Evolutionary conservation across 225 moss, liverwort and hornwort species (phyloP).

Genomic region (Neckera pumila): DNA sequence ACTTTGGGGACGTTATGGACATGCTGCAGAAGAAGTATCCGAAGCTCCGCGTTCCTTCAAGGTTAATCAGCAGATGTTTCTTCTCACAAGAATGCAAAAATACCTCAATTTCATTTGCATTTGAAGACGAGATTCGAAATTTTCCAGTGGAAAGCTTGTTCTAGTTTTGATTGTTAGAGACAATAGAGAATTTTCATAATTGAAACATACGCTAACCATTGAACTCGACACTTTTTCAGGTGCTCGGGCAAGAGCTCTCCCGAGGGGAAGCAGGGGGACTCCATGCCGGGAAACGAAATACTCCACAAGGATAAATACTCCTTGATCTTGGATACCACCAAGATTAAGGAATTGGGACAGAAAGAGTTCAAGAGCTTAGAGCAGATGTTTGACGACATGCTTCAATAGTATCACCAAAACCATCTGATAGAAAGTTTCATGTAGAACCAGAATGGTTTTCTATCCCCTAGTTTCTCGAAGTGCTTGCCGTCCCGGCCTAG

Average conservation of each 20-base stretch:
- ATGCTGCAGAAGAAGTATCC: conserved; percentile 54
- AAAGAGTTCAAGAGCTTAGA: conserved; percentile 44
- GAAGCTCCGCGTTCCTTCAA: conserved; percentile 27
- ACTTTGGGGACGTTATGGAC: conserved; percentile 46
- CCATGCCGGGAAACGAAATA: conserved; percentile 11
- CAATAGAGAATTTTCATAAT: not conserved
- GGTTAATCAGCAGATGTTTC: conserved; percentile 7
- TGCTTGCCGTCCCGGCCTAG: not conserved
- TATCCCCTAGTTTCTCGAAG: not conserved
- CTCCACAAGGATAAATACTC: too few species aligned
- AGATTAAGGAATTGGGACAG: conserved; percentile 43
- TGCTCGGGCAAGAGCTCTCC: not conserved
- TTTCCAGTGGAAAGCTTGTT: not conserved
- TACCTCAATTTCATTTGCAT: not conserved
- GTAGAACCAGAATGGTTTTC: not conserved
- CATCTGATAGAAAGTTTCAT: conserved; percentile 16
- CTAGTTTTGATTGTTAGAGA: not conserved
- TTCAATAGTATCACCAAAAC: conserved; percentile 18
- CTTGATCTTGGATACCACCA: conserved; percentile 49
- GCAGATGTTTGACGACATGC: conserved; percentile 50
- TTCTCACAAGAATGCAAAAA: not conserved
- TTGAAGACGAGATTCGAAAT: not conserved
- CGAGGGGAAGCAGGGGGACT: too few species aligned
- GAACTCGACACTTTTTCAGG: conserved; percentile 14
- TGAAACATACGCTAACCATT: not conserved